phyloP scores from a whole-genome alignment of 2,329 filamentous ascomycete species.

The Ceratocystis lukuohia region DNA sequence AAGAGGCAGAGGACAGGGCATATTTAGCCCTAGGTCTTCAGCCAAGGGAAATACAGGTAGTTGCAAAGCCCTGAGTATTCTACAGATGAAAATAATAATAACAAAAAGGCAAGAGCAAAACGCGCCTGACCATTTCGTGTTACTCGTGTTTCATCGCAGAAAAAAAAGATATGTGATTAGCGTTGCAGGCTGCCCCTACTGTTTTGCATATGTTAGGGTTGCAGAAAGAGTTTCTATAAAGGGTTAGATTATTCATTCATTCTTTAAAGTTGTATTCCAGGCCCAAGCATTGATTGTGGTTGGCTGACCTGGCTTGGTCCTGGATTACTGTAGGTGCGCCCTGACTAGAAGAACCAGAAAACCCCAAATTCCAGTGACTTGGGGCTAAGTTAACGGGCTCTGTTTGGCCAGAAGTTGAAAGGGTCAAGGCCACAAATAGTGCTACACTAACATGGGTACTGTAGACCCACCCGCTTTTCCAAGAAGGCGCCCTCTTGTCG shows the following conservation, averaged over 20 bases:
- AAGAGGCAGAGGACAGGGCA: neutral
- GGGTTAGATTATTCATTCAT: too few species aligned
- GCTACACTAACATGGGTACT: too few species aligned
- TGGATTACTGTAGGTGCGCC: neutral
- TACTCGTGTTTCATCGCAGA: neutral
- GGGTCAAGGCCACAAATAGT: neutral
- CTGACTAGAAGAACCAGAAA: constrained; percentile 1
- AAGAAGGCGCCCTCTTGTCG: neutral
- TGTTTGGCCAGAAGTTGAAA: neutral
- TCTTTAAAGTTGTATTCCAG: neutral
- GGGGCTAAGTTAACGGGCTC: neutral
- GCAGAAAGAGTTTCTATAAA: neutral
- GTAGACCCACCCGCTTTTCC: neutral
- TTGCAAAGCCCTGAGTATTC: neutral
- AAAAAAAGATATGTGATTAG: neutral
- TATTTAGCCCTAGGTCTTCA: too few species aligned
- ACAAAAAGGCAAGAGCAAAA: neutral
- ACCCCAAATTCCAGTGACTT: neutral
- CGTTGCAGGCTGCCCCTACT: neutral
- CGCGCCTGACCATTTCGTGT: too few species aligned
- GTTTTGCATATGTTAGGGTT: neutral
- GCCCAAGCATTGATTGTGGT: neutral
- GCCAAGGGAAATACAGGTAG: too few species aligned
- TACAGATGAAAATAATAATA: neutral
- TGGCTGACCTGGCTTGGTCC: too few species aligned